Evolutionary conservation across 139 green algal genomes (phyloP).

Genomic region (Pedinophyceae sp.): DNA sequence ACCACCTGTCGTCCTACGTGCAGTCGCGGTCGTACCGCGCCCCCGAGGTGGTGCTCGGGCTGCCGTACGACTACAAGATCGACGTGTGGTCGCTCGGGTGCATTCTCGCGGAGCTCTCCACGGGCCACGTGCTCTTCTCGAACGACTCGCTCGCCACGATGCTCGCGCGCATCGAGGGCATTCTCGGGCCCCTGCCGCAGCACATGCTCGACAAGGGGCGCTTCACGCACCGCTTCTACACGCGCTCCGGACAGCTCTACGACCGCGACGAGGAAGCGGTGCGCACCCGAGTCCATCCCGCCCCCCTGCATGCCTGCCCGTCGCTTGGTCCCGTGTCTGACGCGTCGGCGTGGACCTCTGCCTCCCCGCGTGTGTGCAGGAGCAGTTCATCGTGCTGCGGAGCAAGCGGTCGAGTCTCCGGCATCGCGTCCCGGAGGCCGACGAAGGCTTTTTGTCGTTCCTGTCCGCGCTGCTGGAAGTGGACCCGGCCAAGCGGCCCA

Average conservation of each 20-base stretch:
- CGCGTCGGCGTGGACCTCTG: too few species aligned
- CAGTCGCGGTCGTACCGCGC: constrained; percentile 85
- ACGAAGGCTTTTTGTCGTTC: constrained; percentile 53
- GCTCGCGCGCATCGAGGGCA: constrained; percentile 72
- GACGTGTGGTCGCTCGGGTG: constrained; percentile 92
- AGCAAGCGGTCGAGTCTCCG: constrained; percentile 46
- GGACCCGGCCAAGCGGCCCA: constrained; percentile 44
- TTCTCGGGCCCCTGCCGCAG: constrained; percentile 64
- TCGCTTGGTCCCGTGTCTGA: too few species aligned
- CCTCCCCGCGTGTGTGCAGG: too few species aligned
- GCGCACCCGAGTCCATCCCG: too few species aligned
- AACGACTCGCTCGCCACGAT: constrained; percentile 70
- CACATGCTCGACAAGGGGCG: constrained; percentile 51
- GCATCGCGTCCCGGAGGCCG: constrained; percentile 31
- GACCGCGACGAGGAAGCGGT: too few species aligned
- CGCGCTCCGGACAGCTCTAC: constrained; percentile 16
- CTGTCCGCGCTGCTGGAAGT: constrained; percentile 13
- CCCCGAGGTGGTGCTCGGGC: constrained; percentile 85
- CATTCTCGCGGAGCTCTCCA: constrained; percentile 86
- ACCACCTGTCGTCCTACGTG: constrained; percentile 82
- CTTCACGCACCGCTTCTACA: constrained; percentile 72
- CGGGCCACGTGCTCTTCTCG: constrained; percentile 38
- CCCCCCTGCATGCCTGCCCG: too few species aligned
- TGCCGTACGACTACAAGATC: constrained; percentile 72
- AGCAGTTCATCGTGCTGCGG: too few species aligned